Evolutionary conservation across 192 early-diverging fungal species (phyloP).

Genomic region (Entomortierella chlamydospora): DNA sequence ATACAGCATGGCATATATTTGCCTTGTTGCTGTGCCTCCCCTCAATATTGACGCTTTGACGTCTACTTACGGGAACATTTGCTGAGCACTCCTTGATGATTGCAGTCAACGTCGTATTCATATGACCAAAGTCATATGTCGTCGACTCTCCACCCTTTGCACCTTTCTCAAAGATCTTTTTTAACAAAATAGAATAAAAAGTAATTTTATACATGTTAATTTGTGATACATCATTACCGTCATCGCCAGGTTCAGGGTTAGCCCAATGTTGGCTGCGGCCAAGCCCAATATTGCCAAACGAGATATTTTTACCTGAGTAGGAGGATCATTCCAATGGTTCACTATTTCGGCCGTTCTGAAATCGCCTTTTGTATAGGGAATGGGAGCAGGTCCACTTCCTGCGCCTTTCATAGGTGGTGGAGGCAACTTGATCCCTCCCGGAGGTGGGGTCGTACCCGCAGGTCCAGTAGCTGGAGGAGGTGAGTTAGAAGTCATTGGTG

Average conservation of each 20-base stretch:
- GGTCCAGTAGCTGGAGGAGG: neutral
- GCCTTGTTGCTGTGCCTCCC: too few relatives aligned
- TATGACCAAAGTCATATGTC: slow-evolving; percentile 37
- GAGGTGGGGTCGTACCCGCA: slow-evolving; percentile 15
- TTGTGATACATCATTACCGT: neutral
- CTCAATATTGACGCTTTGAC: neutral
- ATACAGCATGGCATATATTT: too few relatives aligned
- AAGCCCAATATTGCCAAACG: too few relatives aligned
- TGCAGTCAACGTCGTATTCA: slow-evolving; percentile 29
- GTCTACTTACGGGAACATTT: slow-evolving; percentile 33
- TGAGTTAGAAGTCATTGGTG: neutral
- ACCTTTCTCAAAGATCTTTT: slow-evolving; percentile 48
- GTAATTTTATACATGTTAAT: neutral
- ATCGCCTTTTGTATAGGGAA: slow-evolving; percentile 53
- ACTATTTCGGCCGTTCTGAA: slow-evolving; percentile 61
- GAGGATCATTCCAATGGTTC: slow-evolving; percentile 68
- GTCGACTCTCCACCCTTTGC: slow-evolving; percentile 8
- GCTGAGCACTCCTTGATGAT: slow-evolving; percentile 44
- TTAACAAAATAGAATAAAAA: neutral
- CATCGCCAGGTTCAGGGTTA: neutral
- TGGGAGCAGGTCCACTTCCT: slow-evolving; percentile 3
- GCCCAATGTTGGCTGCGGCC: neutral
- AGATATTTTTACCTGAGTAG: slow-evolving; percentile 49
- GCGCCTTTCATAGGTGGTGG: slow-evolving; percentile 38
- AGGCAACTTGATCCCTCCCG: slow-evolving; percentile 30